Base-by-base conservation (phyloP, 768 basidiomycete genomes). In the Mycena rosella region DNA sequence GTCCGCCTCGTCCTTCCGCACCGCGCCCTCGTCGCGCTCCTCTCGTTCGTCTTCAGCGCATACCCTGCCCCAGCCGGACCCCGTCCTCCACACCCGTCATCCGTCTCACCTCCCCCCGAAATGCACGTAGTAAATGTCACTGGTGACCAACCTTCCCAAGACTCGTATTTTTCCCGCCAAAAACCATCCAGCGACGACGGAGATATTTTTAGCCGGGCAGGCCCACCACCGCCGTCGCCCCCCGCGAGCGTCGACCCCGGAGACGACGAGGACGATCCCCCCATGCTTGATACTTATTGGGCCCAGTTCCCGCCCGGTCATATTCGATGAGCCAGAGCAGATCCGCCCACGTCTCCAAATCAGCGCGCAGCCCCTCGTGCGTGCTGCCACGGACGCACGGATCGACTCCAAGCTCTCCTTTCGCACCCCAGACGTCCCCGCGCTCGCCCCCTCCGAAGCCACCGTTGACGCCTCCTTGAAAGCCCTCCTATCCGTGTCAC, bases 41-140 rank as follows among this genome's bases (percentile, higher is more conserved):
- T 80, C 80, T n/a, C n/a, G n/a, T n/a, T n/a, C n/a, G n/a, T n/a
- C n/a, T 13, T 81, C 82, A 32, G 72, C 76, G 1, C 77, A 81
- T 34, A 81, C 82, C 36, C 59, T 77, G 67, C 32, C 61, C 47
- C 59, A 47, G 67, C 57, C 45, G 40, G 70, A 72, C 56, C 36
- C 38, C 38, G 67, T 58, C 57, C 49, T 62, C 57, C 71, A 72
- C 27, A 32, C 77, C 81, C 14, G 60, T 80, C 29, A 73, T 24
- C 62, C 83, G 18, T 84, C n/a, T n/a, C n/a, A n/a, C n/a, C n/a
- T n/a, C n/a, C n/a, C n/a, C n/a, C 87, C 70, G 86, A 88, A 66
- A 75, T 88, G 18, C 88, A 87, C 70, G 81, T 89, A 58, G 76
- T 89, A 60, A 86, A 85, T 72, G 84, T 89, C 54, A 84, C 86